phyloP scores from a whole-genome alignment of 495 filamentous ascomycete species.

The Penicillium salamii region DNA sequence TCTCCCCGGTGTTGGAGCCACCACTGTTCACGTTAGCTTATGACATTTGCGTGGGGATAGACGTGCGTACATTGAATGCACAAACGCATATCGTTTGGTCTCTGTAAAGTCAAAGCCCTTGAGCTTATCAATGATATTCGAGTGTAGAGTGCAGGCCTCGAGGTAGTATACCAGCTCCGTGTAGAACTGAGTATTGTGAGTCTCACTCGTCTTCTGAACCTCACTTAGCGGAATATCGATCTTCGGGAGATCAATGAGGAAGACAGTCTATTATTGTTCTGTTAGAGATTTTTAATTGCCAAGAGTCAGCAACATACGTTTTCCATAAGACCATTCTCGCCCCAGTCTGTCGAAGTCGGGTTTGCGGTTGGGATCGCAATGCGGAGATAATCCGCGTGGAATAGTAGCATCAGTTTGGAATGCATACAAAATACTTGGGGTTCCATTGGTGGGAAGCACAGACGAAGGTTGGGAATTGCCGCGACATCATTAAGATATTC shows the following conservation, averaged over 20 bases:
- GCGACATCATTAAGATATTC: conserved; percentile 47
- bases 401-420: conserved; percentile 83
- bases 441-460: conserved; percentile 79
- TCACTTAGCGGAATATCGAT: conserved; percentile 25
- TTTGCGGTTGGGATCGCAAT: conserved; percentile 82
- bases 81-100: conserved; percentile 68
- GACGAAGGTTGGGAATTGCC: conserved; percentile 53
- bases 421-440: conserved; percentile 73
- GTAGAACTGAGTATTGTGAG: conserved; percentile 52
- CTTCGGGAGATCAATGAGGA: conserved; percentile 80
- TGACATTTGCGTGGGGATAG: background rate
- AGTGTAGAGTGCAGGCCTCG: conserved; percentile 60
- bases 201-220: no score
- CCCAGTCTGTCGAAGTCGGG: conserved; percentile 79
- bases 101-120: conserved; percentile 71
- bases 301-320: conserved; percentile 48
- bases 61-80: conserved; percentile 64
- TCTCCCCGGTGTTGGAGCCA: conserved; percentile 50
- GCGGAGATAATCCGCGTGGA: conserved; percentile 63
- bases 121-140: conserved; percentile 56
- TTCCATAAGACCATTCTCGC: conserved; percentile 74
- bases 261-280: conserved; percentile 62
- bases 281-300: background rate
- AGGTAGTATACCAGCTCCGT: conserved; percentile 71
- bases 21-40: conserved; percentile 35